Conservation (phyloP, 2,329 filamentous ascomycete species). For the Aspergillus niger region DNA sequence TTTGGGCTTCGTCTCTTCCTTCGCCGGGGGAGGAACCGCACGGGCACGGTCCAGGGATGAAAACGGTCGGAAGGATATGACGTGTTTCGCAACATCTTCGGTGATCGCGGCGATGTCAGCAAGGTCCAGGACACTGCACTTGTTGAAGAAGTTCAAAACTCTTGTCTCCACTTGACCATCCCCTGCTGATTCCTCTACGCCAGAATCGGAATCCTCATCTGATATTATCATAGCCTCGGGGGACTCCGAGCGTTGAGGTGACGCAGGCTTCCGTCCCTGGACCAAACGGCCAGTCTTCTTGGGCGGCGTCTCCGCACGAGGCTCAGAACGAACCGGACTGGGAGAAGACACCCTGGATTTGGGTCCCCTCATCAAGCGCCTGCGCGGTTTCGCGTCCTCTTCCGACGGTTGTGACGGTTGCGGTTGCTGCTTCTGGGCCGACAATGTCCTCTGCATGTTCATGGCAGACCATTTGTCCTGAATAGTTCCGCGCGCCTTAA, state of each 20-base stretch:
- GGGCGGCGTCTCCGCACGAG: slow-evolving; percentile 24
- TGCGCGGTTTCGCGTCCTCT: slow-evolving; percentile 35
- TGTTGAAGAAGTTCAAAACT: slow-evolving; percentile 81
- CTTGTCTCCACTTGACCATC: slow-evolving; percentile 50
- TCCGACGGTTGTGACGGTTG: slow-evolving; percentile 20
- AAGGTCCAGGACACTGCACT: slow-evolving; percentile 72
- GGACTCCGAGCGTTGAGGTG: slow-evolving; percentile 36
- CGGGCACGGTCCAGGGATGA: slow-evolving; percentile 64
- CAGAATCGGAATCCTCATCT: slow-evolving; percentile 46
- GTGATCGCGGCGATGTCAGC: slow-evolving; percentile 78
- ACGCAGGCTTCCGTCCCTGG: slow-evolving; percentile 48
- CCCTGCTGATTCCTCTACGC: slow-evolving; percentile 43
- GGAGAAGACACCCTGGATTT: slow-evolving; percentile 34
- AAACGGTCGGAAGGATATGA: slow-evolving; percentile 78
- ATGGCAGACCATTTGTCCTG: slow-evolving; percentile 60
- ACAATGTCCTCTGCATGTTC: slow-evolving; percentile 38
- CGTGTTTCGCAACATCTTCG: slow-evolving; percentile 65
- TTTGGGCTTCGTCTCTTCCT: slow-evolving; percentile 47
- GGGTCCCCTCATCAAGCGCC: slow-evolving; percentile 43
- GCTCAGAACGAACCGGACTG: slow-evolving; percentile 16
- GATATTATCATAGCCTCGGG: slow-evolving; percentile 46
- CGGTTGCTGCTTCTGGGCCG: slow-evolving; percentile 20
- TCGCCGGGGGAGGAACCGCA: slow-evolving; percentile 56
- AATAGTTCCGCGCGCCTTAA: slow-evolving; percentile 59
- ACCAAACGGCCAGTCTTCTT: slow-evolving; percentile 47